phyloP scores from a whole-genome alignment of 164 flowering plant genomes.

The Berberis vulgaris region DNA sequence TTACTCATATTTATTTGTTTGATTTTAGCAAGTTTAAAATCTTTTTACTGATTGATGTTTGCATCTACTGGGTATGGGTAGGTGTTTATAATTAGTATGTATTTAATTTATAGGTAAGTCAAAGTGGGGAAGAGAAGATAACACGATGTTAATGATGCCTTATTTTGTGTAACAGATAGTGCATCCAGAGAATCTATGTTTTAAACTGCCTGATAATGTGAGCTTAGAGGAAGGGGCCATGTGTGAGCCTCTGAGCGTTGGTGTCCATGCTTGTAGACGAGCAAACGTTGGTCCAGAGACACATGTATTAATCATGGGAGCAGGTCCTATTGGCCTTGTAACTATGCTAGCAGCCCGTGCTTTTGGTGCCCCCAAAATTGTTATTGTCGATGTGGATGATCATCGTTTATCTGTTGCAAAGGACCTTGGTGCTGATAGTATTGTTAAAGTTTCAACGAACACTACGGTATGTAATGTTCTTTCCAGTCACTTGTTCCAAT shows the following conservation, averaged over 20 bases:
- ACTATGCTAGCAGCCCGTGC: conserved; percentile 83
- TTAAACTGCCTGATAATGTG: conserved; percentile 83
- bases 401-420: conserved; percentile 76
- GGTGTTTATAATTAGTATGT: too few species aligned
- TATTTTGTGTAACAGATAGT: conserved; percentile 44
- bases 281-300: conserved; percentile 77
- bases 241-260: conserved; percentile 98
- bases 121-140: too few species aligned
- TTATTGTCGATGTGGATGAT: conserved; percentile 78
- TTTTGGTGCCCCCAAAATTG: conserved; percentile 75
- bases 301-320: conserved; percentile 79
- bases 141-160: neutral
- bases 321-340: conserved; percentile 96
- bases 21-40: too few species aligned
- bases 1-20: too few species aligned
- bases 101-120: too few species aligned
- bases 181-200: conserved; percentile 87
- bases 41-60: too few species aligned
- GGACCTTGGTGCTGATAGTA: conserved; percentile 66
- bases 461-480: conserved; percentile 35
- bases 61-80: too few species aligned
- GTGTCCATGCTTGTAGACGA: conserved; percentile 89
- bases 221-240: conserved; percentile 99
- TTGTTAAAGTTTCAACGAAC: conserved; percentile 64
- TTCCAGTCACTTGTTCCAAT: neutral